These are phyloP conservation scores for Candida pseudoviswanathii DNA, from an alignment of 1,139 yeast species.

Conservation along the genomic window DNA sequence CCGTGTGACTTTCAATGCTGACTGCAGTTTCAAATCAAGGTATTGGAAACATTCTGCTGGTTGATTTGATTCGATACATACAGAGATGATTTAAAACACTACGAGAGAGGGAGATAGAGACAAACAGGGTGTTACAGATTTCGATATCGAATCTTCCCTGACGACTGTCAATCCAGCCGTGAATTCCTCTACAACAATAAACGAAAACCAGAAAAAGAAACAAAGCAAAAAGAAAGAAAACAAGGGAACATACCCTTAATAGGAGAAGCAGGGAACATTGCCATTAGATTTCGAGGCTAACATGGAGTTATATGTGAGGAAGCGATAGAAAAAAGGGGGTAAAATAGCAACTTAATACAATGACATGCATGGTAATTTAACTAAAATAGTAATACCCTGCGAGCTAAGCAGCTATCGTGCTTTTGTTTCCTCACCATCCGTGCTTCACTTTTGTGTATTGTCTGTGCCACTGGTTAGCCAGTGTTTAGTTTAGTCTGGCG, in stretches of 20 bases:
- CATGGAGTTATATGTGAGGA: too few relatives aligned
- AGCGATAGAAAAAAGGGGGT: not conserved
- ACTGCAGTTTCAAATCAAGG: not conserved
- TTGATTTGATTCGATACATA: not conserved
- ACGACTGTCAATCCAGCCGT: slow-evolving; percentile 1
- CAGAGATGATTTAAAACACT: too few relatives aligned
- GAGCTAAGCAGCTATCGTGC: too few relatives aligned
- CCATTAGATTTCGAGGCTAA: not conserved
- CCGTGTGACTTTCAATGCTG: too few relatives aligned
- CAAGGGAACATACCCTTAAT: not conserved
- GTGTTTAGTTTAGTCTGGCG: too few relatives aligned
- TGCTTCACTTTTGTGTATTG: not conserved
- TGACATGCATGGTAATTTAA: not conserved
- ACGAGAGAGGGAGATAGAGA: too few relatives aligned
- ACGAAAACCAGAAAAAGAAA: not conserved
- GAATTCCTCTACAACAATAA: not conserved
- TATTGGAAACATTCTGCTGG: not conserved
- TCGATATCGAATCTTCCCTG: not conserved
- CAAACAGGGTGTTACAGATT: not conserved
- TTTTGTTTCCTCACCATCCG: not conserved
- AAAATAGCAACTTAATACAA: slow-evolving; percentile 1
- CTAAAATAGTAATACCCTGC: not conserved
- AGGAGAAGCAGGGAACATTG: too few relatives aligned
- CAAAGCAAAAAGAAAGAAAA: not conserved
- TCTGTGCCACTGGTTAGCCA: too few relatives aligned